Conservation (phyloP, 805 yeast species). For the Saccharomycopsis fibuligera region DNA sequence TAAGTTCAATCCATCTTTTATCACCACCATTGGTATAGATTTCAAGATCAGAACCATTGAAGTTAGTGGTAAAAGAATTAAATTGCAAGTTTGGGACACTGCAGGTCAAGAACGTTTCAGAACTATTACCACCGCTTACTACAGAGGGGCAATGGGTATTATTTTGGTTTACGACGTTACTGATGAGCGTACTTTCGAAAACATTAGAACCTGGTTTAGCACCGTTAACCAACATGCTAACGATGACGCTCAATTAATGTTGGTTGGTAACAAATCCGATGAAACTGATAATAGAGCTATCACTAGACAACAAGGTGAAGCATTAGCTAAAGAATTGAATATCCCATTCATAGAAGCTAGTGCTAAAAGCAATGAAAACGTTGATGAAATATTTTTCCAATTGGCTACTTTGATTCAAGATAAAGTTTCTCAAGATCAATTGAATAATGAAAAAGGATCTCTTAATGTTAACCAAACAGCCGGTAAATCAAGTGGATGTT, state of each 20-base stretch:
- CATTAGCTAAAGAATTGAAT: constrained; percentile 77
- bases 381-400: constrained; percentile 85
- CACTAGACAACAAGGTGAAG: constrained; percentile 83
- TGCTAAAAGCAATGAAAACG: constrained; percentile 90
- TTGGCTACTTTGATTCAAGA: constrained; percentile 84
- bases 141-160: constrained; percentile 86
- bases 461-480: constrained; percentile 14
- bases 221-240: constrained; percentile 96
- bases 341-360: constrained; percentile 93
- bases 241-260: constrained; percentile 88
- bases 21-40: constrained; percentile 97
- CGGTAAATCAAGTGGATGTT: constrained; percentile 12
- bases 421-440: constrained; percentile 46
- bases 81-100: constrained; percentile 98
- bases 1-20: constrained; percentile 92
- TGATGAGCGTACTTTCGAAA: constrained; percentile 86
- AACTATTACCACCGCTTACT: constrained; percentile 94
- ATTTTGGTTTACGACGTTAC: constrained; percentile 79
- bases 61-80: constrained; percentile 93
- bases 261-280: constrained; percentile 95
- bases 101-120: constrained; percentile 99
- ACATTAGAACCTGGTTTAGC: constrained; percentile 90
- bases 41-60: constrained; percentile 86
- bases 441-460: constrained; percentile 24
- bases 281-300: constrained; percentile 84